Evolutionary conservation across 2,329 filamentous ascomycete species (phyloP).

Genomic region (Teratosphaeria nubilosa): DNA sequence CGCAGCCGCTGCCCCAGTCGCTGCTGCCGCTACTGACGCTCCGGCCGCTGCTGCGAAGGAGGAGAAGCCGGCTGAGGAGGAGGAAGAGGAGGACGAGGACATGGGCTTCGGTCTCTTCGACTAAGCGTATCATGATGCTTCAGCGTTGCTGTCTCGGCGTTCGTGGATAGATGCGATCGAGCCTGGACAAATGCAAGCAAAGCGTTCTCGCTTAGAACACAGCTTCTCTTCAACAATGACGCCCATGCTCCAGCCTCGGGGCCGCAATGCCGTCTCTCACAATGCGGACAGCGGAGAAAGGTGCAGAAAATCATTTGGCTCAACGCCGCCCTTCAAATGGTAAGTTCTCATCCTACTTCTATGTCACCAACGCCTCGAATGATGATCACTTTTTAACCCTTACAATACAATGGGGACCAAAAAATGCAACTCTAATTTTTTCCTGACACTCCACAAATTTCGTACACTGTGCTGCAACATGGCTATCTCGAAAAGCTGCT

Average conservation of each 20-base stretch:
- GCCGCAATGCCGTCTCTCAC: background rate
- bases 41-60: conserved; percentile 46
- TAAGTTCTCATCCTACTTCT: conserved; percentile 20
- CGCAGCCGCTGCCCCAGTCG: conserved; percentile 58
- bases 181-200: background rate
- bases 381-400: conserved; percentile 62
- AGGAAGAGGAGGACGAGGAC: conserved; percentile 50
- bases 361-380: conserved; percentile 28
- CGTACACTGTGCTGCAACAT: background rate
- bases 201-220: background rate
- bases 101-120: conserved; percentile 48
- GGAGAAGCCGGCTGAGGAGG: conserved; percentile 51
- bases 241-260: conserved; percentile 17
- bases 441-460: conserved; percentile 39
- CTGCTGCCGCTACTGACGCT: conserved; percentile 40
- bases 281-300: background rate
- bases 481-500: background rate
- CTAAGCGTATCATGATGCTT: conserved; percentile 26
- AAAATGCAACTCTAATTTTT: conserved; percentile 64
- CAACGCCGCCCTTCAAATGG: background rate
- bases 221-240: background rate
- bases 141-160: background rate
- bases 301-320: background rate
- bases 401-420: conserved; percentile 50
- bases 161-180: background rate